A percentile compares a stretch with the other conserved stretches of the same genome.
phyloP scores from a whole-genome alignment of 352 stramenopile species.

The Pythium insidiosum region DNA sequence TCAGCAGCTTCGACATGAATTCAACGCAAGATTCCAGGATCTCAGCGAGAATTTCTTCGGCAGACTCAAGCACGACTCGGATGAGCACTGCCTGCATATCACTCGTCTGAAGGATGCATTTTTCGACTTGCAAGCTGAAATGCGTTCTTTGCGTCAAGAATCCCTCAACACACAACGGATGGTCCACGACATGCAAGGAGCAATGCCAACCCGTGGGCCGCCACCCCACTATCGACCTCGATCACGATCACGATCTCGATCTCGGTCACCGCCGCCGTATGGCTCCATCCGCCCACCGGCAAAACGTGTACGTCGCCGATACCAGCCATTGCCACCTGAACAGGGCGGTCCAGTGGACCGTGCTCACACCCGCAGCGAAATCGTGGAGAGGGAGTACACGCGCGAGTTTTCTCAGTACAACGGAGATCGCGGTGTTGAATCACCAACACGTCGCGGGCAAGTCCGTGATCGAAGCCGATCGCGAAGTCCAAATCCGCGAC shows the following conservation, averaged over 20 bases:
- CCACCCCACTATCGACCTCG: not conserved
- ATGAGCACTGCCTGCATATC: slow-evolving; percentile 32
- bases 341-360: too few relatives aligned
- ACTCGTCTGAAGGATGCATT: slow-evolving; percentile 34
- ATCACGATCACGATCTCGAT: not conserved
- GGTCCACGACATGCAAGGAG: slow-evolving; percentile 4
- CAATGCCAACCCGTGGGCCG: not conserved
- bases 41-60: slow-evolving; percentile 32
- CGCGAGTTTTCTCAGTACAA: too few relatives aligned
- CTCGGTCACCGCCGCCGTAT: not conserved
- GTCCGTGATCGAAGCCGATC: slow-evolving; percentile 13
- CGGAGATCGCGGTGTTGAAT: too few relatives aligned
- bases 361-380: too few relatives aligned
- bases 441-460: not conserved
- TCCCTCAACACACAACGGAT: not conserved
- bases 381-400: too few relatives aligned
- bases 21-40: slow-evolving; percentile 21
- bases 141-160: slow-evolving; percentile 20
- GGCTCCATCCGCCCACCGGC: not conserved
- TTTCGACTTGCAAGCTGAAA: slow-evolving; percentile 30
- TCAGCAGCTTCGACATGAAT: slow-evolving; percentile 19
- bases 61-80: slow-evolving; percentile 29
- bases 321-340: too few relatives aligned
- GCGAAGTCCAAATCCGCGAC: slow-evolving; percentile 18
- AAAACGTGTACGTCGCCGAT: too few relatives aligned